Evolutionary conservation across 2,329 filamentous ascomycete species (phyloP).

Genomic region (Diaporthe nobilis): DNA sequence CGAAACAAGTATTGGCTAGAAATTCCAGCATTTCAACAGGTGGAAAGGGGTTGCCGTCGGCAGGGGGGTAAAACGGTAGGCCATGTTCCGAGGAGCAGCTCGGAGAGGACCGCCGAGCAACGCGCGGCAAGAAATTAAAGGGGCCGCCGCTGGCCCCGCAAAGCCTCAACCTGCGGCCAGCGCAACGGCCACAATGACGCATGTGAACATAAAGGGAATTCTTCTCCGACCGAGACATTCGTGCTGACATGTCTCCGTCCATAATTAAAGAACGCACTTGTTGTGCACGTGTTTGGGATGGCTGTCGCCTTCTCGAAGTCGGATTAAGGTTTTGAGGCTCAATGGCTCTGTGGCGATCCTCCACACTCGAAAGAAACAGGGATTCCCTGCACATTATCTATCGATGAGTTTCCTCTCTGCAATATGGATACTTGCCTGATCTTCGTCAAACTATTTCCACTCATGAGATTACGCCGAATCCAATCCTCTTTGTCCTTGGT

Average conservation of each 20-base stretch:
- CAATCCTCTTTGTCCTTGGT: no score
- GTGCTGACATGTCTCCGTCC: background rate
- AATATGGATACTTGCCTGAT: no score
- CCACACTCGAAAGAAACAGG: background rate
- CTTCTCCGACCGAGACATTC: background rate
- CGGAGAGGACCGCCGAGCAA: conserved; percentile 20
- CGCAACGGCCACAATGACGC: conserved; percentile 7
- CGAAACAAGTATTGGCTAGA: conserved; percentile 15
- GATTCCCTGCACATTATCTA: background rate
- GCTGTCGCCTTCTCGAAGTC: background rate
- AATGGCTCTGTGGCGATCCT: background rate
- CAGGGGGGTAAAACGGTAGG: conserved; percentile 9
- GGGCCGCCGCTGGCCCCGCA: conserved; percentile 14
- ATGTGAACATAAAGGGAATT: conserved; percentile 10
- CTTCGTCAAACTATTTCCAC: no score
- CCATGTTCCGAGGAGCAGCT: conserved; percentile 11
- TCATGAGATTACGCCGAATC: no score
- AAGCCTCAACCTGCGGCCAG: conserved; percentile 7
- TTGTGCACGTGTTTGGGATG: background rate
- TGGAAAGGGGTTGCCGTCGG: conserved; percentile 19
- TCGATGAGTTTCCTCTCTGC: no score
- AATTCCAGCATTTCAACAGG: conserved; percentile 28
- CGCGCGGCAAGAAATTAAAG: conserved; percentile 29
- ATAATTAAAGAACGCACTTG: background rate
- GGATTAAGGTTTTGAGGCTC: conserved; percentile 27